Evolutionary conservation across 1,139 yeast species (phyloP).

Genomic region (Candida sanyaensis): DNA sequence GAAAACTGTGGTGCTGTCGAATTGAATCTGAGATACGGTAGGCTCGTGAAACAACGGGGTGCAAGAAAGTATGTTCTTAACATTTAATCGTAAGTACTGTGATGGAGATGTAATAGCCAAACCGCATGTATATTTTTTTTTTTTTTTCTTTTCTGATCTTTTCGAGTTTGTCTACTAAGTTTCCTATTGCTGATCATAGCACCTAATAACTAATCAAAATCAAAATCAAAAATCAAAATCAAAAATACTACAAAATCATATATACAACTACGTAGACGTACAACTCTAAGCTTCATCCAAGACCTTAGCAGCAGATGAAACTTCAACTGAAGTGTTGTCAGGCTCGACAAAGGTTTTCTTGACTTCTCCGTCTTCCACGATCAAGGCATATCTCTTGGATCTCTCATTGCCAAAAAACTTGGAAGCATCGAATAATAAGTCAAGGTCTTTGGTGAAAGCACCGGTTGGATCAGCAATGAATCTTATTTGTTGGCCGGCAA

Average conservation of each 20-base stretch:
- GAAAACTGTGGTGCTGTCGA: not conserved
- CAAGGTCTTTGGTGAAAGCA: slow-evolving; percentile 65
- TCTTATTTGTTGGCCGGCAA: slow-evolving; percentile 41
- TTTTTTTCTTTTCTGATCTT: too few relatives aligned
- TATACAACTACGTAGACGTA: not conserved
- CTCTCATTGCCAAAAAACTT: slow-evolving; percentile 72
- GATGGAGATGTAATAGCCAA: too few relatives aligned
- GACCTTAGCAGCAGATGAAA: slow-evolving; percentile 43
- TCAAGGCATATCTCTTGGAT: slow-evolving; percentile 73
- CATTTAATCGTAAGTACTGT: not conserved
- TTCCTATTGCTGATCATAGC: too few relatives aligned
- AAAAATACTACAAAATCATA: not conserved
- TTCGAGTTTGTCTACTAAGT: not conserved
- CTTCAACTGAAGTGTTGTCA: slow-evolving; percentile 70
- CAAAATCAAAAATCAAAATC: not conserved
- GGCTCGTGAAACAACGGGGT: not conserved
- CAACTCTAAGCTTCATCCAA: slow-evolving; percentile 24
- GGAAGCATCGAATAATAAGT: slow-evolving; percentile 68
- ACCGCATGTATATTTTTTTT: not conserved
- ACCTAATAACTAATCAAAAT: not conserved
- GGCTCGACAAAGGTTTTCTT: slow-evolving; percentile 73
- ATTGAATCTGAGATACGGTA: not conserved
- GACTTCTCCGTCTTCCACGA: slow-evolving; percentile 75
- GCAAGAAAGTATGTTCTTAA: not conserved
- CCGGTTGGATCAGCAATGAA: slow-evolving; percentile 81